These are phyloP conservation scores for Auricularia cornea DNA, from an alignment of 768 basidiomycete species.

Conservation along the genomic window DNA sequence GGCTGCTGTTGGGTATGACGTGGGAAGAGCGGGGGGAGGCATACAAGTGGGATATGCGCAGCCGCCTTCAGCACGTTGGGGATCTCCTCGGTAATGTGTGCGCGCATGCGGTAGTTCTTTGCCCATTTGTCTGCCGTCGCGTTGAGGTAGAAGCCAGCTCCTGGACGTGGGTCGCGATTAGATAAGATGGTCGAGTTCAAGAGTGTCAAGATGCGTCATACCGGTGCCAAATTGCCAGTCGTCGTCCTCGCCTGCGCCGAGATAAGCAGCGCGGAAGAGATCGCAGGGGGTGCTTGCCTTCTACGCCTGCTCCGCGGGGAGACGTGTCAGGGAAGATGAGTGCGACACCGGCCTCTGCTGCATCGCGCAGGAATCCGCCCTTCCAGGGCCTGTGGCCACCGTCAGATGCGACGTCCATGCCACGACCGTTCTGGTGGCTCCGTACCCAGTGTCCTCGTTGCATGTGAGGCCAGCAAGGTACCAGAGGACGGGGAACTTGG, in stretches of 20 bases:
- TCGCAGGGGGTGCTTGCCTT: conserved; percentile 29
- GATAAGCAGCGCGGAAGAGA: background rate
- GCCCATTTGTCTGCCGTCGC: conserved; percentile 71
- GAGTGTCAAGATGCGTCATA: conserved; percentile 15
- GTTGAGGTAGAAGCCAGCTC: conserved; percentile 92
- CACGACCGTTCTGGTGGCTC: too few relatives aligned
- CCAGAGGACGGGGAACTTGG: conserved; percentile 61
- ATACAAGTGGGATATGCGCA: conserved; percentile 61
- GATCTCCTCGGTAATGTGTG: conserved; percentile 75
- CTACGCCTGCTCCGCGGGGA: conserved; percentile 81
- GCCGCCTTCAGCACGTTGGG: conserved; percentile 68
- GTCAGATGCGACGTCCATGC: background rate
- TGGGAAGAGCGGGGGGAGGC: conserved; percentile 17
- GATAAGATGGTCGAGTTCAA: background rate
- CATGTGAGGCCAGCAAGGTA: conserved; percentile 88
- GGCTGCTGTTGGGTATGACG: background rate
- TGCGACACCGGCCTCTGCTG: conserved; percentile 78
- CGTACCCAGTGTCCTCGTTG: conserved; percentile 88
- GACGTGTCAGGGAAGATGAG: conserved; percentile 94
- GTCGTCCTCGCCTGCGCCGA: conserved; percentile 40
- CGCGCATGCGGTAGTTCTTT: conserved; percentile 83
- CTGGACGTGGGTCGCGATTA: conserved; percentile 18
- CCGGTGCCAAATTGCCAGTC: conserved; percentile 92
- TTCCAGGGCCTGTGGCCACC: conserved; percentile 67
- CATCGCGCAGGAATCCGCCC: conserved; percentile 83